Evolutionary conservation across 176 grass and related monocot species (phyloP), one percentile per base, ranked within the genome.

Genomic region (Avena eriantha): DNA sequence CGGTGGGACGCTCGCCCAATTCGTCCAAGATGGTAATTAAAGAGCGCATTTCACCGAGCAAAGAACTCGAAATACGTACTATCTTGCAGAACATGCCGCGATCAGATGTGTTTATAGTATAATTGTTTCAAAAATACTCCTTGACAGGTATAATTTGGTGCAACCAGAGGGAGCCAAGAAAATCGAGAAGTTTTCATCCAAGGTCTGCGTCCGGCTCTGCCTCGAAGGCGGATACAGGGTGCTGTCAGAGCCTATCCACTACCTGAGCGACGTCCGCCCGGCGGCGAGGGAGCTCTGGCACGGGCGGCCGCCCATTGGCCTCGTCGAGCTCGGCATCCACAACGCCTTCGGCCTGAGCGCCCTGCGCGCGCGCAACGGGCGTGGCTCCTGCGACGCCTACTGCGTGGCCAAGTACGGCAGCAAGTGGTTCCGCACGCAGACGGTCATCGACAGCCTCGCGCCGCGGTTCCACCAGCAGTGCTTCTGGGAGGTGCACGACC

Each of bases 371-470:
- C 94, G 88, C 82, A 59, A 94, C n/a, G 92, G 87, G 0, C 89
- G 91, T 10, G 92, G 82, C 78, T 89, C 93, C 31, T 92, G 93
- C 73, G 93, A 95, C 36, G 79, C 93, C 78, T 95, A 95, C 85
- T 95, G 93, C 84, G 94, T 96, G 18, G 91, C 94, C 76, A 96
- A 93, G 82, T 96, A 96, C 59, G 94, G 94, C n/a, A 57, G 82
- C 9, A 96, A 96, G 89, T 96, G 94, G 94, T 91, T 90, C 49
- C 89, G 91, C 49, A 96, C 89, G 78, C 91, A 90, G 16, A 96
- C 94, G 41, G 88, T 96, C 47, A 82, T 93, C 80, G 89, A 92
- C 83, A 89, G 85, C 80, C 88, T 96, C 48, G 88, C 88, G 50
- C 94, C 94, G 22, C 80, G 84, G 66, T 96, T 92, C 85, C 92